phyloP scores from a whole-genome alignment of 768 basidiomycete genomes.

The Naganishia antarctica region DNA sequence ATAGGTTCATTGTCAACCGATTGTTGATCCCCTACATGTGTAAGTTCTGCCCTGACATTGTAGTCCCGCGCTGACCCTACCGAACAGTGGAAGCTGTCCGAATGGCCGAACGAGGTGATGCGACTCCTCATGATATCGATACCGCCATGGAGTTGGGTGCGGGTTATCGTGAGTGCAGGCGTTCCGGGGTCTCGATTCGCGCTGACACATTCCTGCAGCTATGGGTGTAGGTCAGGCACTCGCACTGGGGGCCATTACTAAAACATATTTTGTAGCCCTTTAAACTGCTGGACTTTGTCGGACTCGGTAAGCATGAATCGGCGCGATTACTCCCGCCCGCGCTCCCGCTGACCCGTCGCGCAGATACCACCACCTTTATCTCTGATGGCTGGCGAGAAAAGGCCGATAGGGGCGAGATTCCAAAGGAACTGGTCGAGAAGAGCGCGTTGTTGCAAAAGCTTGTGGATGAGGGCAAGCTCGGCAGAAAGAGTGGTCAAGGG shows the following conservation, averaged over 20 bases:
- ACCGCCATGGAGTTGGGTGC: slow-evolving; percentile 54
- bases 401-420: slow-evolving; percentile 46
- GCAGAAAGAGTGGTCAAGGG: slow-evolving; percentile 52
- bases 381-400: slow-evolving; percentile 50
- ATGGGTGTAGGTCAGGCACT: slow-evolving; percentile 45
- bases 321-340: neutral
- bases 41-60: slow-evolving; percentile 29
- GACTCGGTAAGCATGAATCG: slow-evolving; percentile 50
- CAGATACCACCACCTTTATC: slow-evolving; percentile 50
- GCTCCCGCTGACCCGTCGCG: slow-evolving; percentile 1
- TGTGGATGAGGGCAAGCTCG: slow-evolving; percentile 50
- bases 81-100: slow-evolving; percentile 50
- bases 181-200: too few relatives aligned
- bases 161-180: slow-evolving; percentile 50
- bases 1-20: slow-evolving; percentile 52
- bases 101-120: slow-evolving; percentile 53
- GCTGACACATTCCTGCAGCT: slow-evolving; percentile 32
- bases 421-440: slow-evolving; percentile 42
- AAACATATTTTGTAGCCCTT: slow-evolving; percentile 37
- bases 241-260: neutral
- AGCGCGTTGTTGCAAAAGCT: slow-evolving; percentile 49
- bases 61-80: neutral
- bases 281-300: slow-evolving; percentile 51
- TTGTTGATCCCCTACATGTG: slow-evolving; percentile 52
- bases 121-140: slow-evolving; percentile 51